phyloP scores from a whole-genome alignment of 2,329 filamentous ascomycete species.

The Talaromyces sp. region DNA sequence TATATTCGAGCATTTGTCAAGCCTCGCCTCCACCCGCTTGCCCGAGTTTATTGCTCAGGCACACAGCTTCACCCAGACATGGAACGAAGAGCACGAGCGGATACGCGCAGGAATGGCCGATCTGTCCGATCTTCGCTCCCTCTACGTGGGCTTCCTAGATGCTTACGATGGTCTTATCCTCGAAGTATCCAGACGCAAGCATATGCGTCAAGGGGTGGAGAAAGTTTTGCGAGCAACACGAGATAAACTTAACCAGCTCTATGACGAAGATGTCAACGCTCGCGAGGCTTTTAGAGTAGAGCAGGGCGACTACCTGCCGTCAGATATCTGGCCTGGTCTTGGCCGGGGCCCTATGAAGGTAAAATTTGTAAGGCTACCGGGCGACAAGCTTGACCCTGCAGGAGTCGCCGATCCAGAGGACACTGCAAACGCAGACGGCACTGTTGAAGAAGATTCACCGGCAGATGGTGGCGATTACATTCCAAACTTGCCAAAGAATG shows the following conservation, averaged over 20 bases:
- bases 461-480: conserved; percentile 30
- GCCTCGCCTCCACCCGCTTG: conserved; percentile 58
- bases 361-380: conserved; percentile 30
- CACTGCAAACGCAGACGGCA: background rate
- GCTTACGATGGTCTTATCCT: conserved; percentile 81
- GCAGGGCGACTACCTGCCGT: conserved; percentile 78
- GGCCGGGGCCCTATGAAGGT: conserved; percentile 49
- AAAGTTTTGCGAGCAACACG: conserved; percentile 71
- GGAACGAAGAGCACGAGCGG: conserved; percentile 67
- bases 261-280: conserved; percentile 64
- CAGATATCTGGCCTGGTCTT: conserved; percentile 79
- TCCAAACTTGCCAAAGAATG: conserved; percentile 35
- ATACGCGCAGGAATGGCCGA: conserved; percentile 67
- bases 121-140: conserved; percentile 68
- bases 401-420: conserved; percentile 8
- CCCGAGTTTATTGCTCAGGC: conserved; percentile 45
- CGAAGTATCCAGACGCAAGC: conserved; percentile 70
- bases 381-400: conserved; percentile 26
- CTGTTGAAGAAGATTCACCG: conserved; percentile 9
- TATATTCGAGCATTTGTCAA: conserved; percentile 61
- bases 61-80: conserved; percentile 47
- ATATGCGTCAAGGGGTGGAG: conserved; percentile 67
- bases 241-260: conserved; percentile 68
- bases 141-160: conserved; percentile 80
- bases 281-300: conserved; percentile 74